These are phyloP conservation scores for Zygotorulaspora mrakii DNA, from an alignment of 1,139 yeast species.

Conservation along the genomic window DNA sequence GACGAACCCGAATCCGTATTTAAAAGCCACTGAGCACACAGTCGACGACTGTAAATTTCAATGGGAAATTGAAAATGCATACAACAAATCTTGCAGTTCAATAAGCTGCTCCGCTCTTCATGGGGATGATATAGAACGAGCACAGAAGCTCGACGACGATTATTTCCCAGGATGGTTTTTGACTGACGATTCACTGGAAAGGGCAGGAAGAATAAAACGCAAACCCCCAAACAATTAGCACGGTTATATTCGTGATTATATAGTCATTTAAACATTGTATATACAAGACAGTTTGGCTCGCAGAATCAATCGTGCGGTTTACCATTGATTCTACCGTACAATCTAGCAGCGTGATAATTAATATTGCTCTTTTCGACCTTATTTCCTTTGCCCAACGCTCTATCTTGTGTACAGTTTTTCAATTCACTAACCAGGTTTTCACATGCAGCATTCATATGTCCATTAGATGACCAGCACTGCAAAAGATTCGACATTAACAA, in stretches of 20 bases:
- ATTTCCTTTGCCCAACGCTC: slow-evolving; percentile 28
- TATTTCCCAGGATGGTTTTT: slow-evolving; percentile 38
- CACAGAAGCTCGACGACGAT: slow-evolving; percentile 10
- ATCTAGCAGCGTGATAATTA: slow-evolving; percentile 80
- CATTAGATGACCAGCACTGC: slow-evolving; percentile 96
- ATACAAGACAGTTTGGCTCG: slow-evolving; percentile 7
- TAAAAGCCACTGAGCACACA: slow-evolving; percentile 11
- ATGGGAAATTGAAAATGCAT: slow-evolving; percentile 31
- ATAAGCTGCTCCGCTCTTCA: slow-evolving; percentile 14
- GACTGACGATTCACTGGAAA: slow-evolving; percentile 31
- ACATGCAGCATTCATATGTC: slow-evolving; percentile 74
- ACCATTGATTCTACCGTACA: slow-evolving; percentile 74
- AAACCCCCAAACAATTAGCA: neutral
- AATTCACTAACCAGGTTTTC: slow-evolving; percentile 55
- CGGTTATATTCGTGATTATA: neutral
- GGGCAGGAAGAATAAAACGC: slow-evolving; percentile 34
- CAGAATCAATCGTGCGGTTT: slow-evolving; percentile 52
- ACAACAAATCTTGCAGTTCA: slow-evolving; percentile 5
- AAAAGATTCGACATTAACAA: slow-evolving; percentile 80
- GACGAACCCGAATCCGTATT: slow-evolving; percentile 34
- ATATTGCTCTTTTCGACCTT: slow-evolving; percentile 40
- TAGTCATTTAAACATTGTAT: slow-evolving; percentile 8
- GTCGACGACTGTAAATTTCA: slow-evolving; percentile 17
- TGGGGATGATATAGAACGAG: slow-evolving; percentile 12
- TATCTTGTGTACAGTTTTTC: slow-evolving; percentile 44